Conservation (phyloP, 169 alveolate species). For the Eimeria falciformis region DNA sequence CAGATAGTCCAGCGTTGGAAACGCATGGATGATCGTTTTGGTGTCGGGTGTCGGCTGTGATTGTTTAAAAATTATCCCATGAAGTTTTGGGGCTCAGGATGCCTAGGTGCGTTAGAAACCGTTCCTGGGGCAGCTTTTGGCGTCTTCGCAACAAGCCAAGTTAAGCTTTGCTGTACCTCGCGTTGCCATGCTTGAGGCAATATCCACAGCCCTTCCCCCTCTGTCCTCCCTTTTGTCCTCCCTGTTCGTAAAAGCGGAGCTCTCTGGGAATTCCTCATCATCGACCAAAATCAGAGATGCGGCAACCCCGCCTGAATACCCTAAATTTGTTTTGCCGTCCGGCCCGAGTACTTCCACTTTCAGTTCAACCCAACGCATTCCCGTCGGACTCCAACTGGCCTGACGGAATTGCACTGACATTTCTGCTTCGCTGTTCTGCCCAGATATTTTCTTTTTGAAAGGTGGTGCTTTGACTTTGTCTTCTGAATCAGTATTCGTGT, state of each 20-base stretch:
- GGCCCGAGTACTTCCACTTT: slow-evolving; percentile 51
- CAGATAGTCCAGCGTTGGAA: too few species aligned
- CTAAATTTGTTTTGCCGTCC: slow-evolving; percentile 23
- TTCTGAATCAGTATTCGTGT: neutral
- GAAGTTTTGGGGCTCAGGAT: too few species aligned
- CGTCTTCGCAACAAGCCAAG: neutral
- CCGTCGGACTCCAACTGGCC: neutral
- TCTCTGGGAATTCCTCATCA: neutral
- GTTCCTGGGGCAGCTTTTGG: too few species aligned
- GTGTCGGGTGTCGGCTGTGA: too few species aligned
- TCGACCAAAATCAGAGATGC: slow-evolving; percentile 56
- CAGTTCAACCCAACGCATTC: slow-evolving; percentile 57
- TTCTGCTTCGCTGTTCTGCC: neutral
- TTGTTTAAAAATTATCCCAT: too few species aligned
- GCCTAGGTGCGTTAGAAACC: too few species aligned
- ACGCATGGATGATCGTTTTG: too few species aligned
- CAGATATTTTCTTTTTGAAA: neutral
- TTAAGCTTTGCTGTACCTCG: neutral
- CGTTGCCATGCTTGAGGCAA: slow-evolving; percentile 45
- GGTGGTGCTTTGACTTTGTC: neutral
- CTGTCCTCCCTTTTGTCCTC: neutral
- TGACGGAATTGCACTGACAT: slow-evolving; percentile 27
- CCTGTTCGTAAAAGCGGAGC: neutral
- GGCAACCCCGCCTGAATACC: slow-evolving; percentile 48
- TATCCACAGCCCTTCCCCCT: slow-evolving; percentile 27